phyloP scores from a whole-genome alignment of 306 rosid genomes.

The Cucurbita pepo region DNA sequence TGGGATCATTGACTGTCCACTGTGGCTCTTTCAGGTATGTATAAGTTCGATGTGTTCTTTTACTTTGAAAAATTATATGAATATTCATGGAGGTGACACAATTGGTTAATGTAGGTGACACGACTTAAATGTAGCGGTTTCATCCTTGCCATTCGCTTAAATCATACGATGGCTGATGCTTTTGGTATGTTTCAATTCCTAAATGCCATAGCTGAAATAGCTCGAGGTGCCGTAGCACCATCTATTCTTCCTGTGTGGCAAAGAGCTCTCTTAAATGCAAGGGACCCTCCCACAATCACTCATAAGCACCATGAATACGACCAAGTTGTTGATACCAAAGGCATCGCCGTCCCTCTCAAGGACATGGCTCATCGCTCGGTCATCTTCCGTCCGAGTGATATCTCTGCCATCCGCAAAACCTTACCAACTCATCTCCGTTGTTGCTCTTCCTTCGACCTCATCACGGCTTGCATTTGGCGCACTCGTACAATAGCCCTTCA shows the following conservation, averaged over 20 bases:
- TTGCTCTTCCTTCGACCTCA: slow-evolving; percentile 2
- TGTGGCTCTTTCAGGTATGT: slow-evolving; percentile 7
- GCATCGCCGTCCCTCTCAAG: background rate
- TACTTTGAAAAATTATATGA: no score
- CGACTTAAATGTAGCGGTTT: slow-evolving; percentile 13
- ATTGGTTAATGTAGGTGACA: slow-evolving; percentile 9
- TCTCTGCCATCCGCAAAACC: background rate
- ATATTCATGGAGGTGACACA: slow-evolving; percentile 9
- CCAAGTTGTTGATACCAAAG: background rate
- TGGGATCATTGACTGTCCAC: slow-evolving; percentile 4
- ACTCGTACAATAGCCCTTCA: slow-evolving; percentile 5
- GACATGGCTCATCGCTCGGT: background rate
- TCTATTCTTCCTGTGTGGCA: slow-evolving; percentile 20
- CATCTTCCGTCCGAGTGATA: slow-evolving; percentile 2
- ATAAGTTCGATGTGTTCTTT: background rate
- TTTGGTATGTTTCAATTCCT: background rate
- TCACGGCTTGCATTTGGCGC: slow-evolving; percentile 13
- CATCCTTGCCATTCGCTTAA: slow-evolving; percentile 11
- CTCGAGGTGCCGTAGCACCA: background rate
- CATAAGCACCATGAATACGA: slow-evolving; percentile 1
- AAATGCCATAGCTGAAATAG: slow-evolving; percentile 1
- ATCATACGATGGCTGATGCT: slow-evolving; percentile 14
- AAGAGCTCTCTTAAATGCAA: background rate
- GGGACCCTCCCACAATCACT: slow-evolving; percentile 10
- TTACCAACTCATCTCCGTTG: background rate